Percentiles rank a stretch among this genome's conserved stretches.
These are phyloP conservation scores for Lotus japonicus DNA, from an alignment of 306 rosid genomes.

Conservation along the genomic window DNA sequence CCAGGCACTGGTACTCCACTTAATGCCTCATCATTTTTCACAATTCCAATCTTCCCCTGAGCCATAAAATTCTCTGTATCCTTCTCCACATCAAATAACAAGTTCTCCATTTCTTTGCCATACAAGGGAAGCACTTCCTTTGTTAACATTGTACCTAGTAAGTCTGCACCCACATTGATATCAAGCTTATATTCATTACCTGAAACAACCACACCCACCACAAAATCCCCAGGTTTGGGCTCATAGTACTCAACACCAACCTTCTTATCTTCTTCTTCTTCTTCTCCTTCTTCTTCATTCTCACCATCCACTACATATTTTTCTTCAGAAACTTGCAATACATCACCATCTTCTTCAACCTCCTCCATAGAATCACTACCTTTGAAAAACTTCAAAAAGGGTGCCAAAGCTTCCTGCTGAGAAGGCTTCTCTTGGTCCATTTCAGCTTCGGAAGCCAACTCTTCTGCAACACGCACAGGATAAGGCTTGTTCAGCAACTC, in stretches of 20 bases:
- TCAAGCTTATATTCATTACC: constrained; percentile 91
- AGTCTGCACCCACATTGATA: constrained; percentile 78
- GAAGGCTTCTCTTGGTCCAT: constrained; percentile 26
- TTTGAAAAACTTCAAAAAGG: constrained; percentile 82
- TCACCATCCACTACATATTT: constrained; percentile 21
- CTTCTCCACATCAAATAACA: constrained; percentile 52
- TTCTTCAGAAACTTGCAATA: constrained; percentile 35
- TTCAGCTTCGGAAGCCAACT: constrained; percentile 35
- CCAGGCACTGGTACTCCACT: constrained; percentile 41
- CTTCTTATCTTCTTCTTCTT: constrained; percentile 25
- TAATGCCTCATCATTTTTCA: constrained; percentile 63
- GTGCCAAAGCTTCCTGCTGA: constrained; percentile 64
- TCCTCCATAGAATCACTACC: constrained; percentile 38
- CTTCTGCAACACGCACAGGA: constrained; percentile 38
- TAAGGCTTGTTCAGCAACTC: constrained; percentile 73
- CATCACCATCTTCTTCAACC: constrained; percentile 29
- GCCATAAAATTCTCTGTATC: constrained; percentile 55
- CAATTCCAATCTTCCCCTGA: constrained; percentile 77
- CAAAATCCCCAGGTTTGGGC: constrained; percentile 89
- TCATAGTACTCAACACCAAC: constrained; percentile 80
- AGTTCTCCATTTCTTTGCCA: constrained; percentile 75
- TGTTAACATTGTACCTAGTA: constrained; percentile 90
- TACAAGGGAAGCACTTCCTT: constrained; percentile 95
- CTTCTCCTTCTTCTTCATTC: constrained; percentile 14
- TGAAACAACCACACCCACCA: constrained; percentile 87